Evolutionary conservation across 495 filamentous ascomycete genomes (phyloP).

Genomic region (Astrothelium macrocarpum): DNA sequence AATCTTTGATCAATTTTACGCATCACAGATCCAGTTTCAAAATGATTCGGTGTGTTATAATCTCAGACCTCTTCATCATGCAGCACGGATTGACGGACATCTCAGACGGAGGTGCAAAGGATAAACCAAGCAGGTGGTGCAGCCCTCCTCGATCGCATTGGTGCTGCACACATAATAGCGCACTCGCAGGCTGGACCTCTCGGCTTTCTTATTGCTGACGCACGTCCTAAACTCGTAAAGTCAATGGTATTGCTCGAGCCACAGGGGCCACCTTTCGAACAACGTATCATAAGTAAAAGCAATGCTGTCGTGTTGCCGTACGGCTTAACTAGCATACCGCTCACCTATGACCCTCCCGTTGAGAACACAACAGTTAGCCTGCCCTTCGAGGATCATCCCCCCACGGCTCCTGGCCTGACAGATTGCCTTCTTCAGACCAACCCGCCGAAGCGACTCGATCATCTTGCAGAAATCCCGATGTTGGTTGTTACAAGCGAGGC

Average conservation of each 20-base stretch:
- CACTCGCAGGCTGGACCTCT: slow-evolving; percentile 30
- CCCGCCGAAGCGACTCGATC: slow-evolving; percentile 40
- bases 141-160: slow-evolving; percentile 32
- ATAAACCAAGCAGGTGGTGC: slow-evolving; percentile 20
- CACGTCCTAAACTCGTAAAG: slow-evolving; percentile 1
- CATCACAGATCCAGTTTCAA: slow-evolving; percentile 25
- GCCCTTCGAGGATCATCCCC: slow-evolving; percentile 13
- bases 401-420: background rate
- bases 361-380: slow-evolving; percentile 25
- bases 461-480: slow-evolving; percentile 39
- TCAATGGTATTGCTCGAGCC: slow-evolving; percentile 13
- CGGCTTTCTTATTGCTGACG: slow-evolving; percentile 28
- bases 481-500: slow-evolving; percentile 43
- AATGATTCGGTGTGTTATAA: background rate
- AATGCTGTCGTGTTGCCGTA: background rate
- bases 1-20: slow-evolving; percentile 39
- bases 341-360: slow-evolving; percentile 40
- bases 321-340: slow-evolving; percentile 27
- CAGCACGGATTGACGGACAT: slow-evolving; percentile 11
- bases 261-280: background rate
- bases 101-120: slow-evolving; percentile 14
- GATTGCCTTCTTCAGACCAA: slow-evolving; percentile 41
- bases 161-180: slow-evolving; percentile 25
- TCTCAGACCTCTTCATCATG: background rate
- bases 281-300: background rate